Evolutionary conservation across 305 asterid species (phyloP), one percentile per base, ranked within the genome.

Genomic region (Fraxinus latifolia): DNA sequence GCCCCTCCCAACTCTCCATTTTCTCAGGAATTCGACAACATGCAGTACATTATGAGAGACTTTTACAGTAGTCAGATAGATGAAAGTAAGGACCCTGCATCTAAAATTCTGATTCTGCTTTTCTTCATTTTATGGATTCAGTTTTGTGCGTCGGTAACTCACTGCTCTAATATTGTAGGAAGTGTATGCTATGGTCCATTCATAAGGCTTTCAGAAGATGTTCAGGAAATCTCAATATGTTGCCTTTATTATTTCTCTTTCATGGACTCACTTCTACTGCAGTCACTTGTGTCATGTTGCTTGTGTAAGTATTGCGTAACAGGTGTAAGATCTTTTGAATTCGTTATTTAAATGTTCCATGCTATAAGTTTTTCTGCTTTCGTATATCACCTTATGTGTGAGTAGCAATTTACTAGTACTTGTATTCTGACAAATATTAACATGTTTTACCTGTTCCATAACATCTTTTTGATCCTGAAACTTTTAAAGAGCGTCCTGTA

Each of bases 201-300:
- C 91, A 71, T 82, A 74, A 96, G 86, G 91, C 94, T 94, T 70
- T 83, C 91, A 27, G 88, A 85, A 83, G 98, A 92, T 85, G 82
- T 91, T 83, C 98, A 96, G 89, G 97, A 92, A 85, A 96, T 92
- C 82, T 95, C 97, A 77, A 79, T 96, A 27, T 92, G 92, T 87
- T 94, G 97, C 89, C 88, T 93, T 78, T 90, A 90, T 87, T 96
- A 93, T 85, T 90, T 93, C 88, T 89, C 98, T 77, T 83, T 68
- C 85, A 79, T 93, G 85, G 93, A 90, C 87, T 62, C 90, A 58
- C 74, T 55, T 86, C 85, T 96, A 81, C 91, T 96, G 85, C 92
- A 92, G 83, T 93, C 99, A 80, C 87, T 96, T 76, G 91, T 87
- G 70, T 86, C 91, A 65, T 94, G 98, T 84, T 96, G 99, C 94